phyloP scores from a whole-genome alignment of 1,284 basidiomycete species.

The Cutaneotrichosporon dermatis region DNA sequence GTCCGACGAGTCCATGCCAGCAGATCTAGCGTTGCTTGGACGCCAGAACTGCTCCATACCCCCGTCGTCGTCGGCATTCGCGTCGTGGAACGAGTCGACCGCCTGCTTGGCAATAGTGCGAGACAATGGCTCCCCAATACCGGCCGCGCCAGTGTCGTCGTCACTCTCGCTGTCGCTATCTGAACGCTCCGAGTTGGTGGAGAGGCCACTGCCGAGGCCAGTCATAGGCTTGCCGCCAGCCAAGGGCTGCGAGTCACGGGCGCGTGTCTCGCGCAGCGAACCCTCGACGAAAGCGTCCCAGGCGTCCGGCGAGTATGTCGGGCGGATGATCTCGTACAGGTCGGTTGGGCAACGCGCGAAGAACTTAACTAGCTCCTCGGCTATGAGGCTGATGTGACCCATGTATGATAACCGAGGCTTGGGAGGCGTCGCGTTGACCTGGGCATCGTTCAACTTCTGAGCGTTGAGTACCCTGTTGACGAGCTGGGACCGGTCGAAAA shows the following conservation, averaged over 20 bases:
- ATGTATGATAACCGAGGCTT: conserved; percentile 81
- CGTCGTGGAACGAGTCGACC: conserved; percentile 26
- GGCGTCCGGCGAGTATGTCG: conserved; percentile 67
- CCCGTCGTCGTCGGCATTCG: conserved; percentile 26
- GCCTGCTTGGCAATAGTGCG: conserved; percentile 22
- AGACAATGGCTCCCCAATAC: conserved; percentile 42
- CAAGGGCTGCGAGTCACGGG: conserved; percentile 68
- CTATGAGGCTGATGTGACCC: conserved; percentile 90
- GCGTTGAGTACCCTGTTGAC: conserved; percentile 80
- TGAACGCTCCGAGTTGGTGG: conserved; percentile 13
- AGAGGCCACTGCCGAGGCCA: conserved; percentile 12
- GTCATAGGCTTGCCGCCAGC: conserved; percentile 60
- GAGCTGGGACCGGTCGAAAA: conserved; percentile 74
- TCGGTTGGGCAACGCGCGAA: conserved; percentile 76
- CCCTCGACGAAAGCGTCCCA: conserved; percentile 86
- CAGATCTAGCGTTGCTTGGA: conserved; percentile 6
- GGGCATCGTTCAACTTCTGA: conserved; percentile 66
- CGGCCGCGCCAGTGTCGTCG: conserved; percentile 23
- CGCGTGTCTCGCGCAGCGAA: conserved; percentile 77
- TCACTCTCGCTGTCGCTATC: conserved; percentile 33
- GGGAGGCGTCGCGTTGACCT: conserved; percentile 4
- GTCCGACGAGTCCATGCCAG: conserved; percentile 35
- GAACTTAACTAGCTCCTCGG: conserved; percentile 50
- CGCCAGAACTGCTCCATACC: conserved; percentile 25
- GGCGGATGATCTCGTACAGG: conserved; percentile 61